Evolutionary conservation across 2,329 filamentous ascomycete species (phyloP), one percentile per base, ranked within the genome.

Genomic region (Ceratocystis lukuohia): DNA sequence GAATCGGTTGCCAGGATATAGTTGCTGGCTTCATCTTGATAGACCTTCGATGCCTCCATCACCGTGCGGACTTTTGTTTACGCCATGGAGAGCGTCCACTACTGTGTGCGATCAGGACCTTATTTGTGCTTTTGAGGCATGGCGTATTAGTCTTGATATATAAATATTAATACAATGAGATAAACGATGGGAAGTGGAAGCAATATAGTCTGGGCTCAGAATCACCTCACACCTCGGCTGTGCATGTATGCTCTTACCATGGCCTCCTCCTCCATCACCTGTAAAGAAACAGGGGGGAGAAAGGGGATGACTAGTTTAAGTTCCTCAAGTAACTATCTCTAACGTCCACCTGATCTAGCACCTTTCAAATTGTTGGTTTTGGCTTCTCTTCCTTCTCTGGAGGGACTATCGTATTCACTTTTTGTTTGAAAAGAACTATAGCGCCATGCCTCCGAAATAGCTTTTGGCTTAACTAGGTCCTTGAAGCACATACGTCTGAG

Each of bases 281-380:
- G 79, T 91, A 2, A 82, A 86, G 74, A 75, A 22, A 22, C 22
- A 79, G 71, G 80, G 8, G 33, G 33, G 33, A 8, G 8, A 37
- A 37, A 37, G 8, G 33, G 8, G 33, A 8, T 37, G 33, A 10
- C 8, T 37, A 8, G 33, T n/a, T 3, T 37, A 10, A 3, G 33
- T 37, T 37, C 8, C 10, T 2, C 2, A 37, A 37, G 8, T 8
- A 33, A 33, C 30, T 33, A 5, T 5, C 30, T 33, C 30, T 33
- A 33, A 8, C 7, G 7, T 1, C 30, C 30, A 3, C 7, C 1
- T 37, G 8, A 37, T 2, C 33, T 10, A 10, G 33, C 33, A 37
- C 8, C 10, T 37, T 37, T 37, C 8, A 10, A 8, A 37, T 37
- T 37, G 33, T 37, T 37, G 33, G 33, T 37, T 10, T 8, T 2